Evolutionary conservation across 2,329 filamentous ascomycete species (phyloP).

Genomic region (Magnaporthiopsis poae): DNA sequence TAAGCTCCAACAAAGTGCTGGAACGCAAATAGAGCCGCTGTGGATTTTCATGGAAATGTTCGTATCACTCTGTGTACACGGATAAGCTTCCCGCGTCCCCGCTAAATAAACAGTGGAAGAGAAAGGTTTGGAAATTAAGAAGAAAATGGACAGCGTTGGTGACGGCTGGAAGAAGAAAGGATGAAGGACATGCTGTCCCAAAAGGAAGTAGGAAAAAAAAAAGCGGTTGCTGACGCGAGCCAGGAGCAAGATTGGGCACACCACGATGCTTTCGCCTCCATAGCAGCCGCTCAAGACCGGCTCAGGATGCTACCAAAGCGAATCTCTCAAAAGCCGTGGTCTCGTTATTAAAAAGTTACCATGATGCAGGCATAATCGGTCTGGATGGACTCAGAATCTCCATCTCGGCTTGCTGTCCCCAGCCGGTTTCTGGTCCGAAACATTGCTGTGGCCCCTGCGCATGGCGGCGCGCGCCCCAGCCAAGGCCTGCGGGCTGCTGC

Average conservation of each 20-base stretch:
- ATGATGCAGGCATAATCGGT: not conserved
- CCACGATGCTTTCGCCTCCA: not conserved
- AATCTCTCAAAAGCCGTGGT: not conserved
- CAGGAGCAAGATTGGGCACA: not conserved
- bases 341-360: not conserved
- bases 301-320: not conserved
- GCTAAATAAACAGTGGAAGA: not conserved
- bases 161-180: not conserved
- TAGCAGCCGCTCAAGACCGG: not conserved
- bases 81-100: not conserved
- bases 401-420: slow-evolving; percentile 41
- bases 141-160: not conserved
- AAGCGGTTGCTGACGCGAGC: not conserved
- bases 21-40: not conserved
- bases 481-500: slow-evolving; percentile 32
- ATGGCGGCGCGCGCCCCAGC: slow-evolving; percentile 36
- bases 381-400: slow-evolving; percentile 25
- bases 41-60: not conserved
- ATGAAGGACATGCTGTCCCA: not conserved
- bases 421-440: slow-evolving; percentile 21
- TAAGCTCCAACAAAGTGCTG: not conserved
- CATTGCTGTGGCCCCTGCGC: slow-evolving; percentile 25
- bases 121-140: not conserved
- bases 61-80: not conserved
- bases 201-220: no score